A percentile compares a stretch with the other conserved stretches of the same genome.
Evolutionary conservation across 352 stramenopile genomes (phyloP).

Genomic region (Globisporangium cederbergense): DNA sequence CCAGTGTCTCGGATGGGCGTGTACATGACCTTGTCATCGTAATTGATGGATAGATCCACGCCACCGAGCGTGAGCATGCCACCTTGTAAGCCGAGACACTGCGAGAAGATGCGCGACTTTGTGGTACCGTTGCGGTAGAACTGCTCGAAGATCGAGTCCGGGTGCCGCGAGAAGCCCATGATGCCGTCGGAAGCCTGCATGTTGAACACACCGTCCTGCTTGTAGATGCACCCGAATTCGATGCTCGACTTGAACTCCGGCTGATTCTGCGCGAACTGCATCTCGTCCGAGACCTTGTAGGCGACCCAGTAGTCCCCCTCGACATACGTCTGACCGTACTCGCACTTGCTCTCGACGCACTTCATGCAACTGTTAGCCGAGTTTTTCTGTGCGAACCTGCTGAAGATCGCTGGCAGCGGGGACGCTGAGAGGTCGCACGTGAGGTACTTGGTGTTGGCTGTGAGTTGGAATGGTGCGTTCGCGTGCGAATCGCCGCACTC

Average conservation of each 20-base stretch:
- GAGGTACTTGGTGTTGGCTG: constrained; percentile 41
- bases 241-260: constrained; percentile 41
- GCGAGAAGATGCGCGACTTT: constrained; percentile 85
- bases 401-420: constrained; percentile 1
- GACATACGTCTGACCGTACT: constrained; percentile 91
- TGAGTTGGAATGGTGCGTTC: constrained; percentile 72
- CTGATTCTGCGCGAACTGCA: constrained; percentile 35
- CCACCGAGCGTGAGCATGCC: constrained; percentile 93
- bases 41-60: constrained; percentile 65
- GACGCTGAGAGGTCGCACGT: constrained; percentile 36
- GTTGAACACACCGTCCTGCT: constrained; percentile 89
- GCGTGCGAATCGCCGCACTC: constrained; percentile 85
- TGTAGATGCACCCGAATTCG: constrained; percentile 94
- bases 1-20: constrained; percentile 70
- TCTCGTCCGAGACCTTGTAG: constrained; percentile 82
- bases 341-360: constrained; percentile 63
- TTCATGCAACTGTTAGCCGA: constrained; percentile 22
- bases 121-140: constrained; percentile 85
- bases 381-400: constrained; percentile 25
- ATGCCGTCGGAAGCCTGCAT: constrained; percentile 94
- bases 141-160: constrained; percentile 90
- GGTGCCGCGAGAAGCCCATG: constrained; percentile 93
- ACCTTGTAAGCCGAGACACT: constrained; percentile 89
- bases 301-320: constrained; percentile 92
- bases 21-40: constrained; percentile 78